These are phyloP conservation scores for Fraxinus sp. DNA, from an alignment of 305 asterid species.

Conservation along the genomic window DNA sequence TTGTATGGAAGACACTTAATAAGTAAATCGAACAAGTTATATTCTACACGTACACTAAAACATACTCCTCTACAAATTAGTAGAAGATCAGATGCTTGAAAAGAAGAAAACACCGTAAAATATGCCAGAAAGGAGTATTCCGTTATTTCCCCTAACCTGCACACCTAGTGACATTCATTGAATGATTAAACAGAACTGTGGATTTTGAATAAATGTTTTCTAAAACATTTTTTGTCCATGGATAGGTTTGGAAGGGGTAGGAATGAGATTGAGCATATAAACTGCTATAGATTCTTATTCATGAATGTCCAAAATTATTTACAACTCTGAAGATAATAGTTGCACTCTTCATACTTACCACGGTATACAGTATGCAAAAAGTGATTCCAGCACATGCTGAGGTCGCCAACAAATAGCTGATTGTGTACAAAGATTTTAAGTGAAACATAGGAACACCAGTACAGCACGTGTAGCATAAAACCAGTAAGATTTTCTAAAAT, in stretches of 20 bases:
- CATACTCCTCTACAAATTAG: not conserved
- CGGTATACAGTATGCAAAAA: constrained; percentile 56
- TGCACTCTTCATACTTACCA: constrained; percentile 40
- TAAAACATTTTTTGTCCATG: not conserved
- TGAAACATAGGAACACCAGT: too few species aligned
- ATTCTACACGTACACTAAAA: not conserved
- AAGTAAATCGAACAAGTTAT: not conserved
- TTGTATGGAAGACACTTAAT: constrained; percentile 27
- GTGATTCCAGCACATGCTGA: constrained; percentile 74
- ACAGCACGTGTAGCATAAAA: too few species aligned
- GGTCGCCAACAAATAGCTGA: constrained; percentile 71
- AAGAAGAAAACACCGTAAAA: not conserved
- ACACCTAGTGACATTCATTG: not conserved
- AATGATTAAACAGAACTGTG: not conserved
- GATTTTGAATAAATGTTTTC: not conserved
- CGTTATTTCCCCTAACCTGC: not conserved
- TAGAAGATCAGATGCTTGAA: not conserved
- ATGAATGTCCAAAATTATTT: not conserved
- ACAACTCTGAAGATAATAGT: not conserved
- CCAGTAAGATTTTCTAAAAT: too few species aligned
- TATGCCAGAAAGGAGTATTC: not conserved
- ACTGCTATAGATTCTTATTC: not conserved
- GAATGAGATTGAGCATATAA: not conserved
- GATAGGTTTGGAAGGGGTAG: not conserved
- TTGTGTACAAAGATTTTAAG: constrained; percentile 71